Percentiles rank a stretch among this genome's conserved stretches.
These are phyloP conservation scores for Laguncularia racemosa DNA, from an alignment of 345 rosid genomes.

Conservation along the genomic window DNA sequence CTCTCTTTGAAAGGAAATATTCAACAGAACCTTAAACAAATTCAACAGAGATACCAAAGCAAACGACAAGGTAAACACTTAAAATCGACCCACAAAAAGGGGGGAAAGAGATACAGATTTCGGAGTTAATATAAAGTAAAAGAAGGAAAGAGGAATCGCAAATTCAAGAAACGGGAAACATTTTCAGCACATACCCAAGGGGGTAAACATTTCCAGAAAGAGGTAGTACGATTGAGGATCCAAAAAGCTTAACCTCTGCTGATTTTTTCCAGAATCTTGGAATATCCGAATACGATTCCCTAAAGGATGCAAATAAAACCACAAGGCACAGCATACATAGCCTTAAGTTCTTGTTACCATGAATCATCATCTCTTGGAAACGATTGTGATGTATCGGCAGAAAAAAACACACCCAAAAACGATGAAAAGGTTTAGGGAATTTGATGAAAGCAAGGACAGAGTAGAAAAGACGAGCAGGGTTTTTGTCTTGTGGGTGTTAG, in stretches of 20 bases:
- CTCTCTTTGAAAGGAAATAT: no score
- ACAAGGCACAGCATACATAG: slow-evolving; percentile 8
- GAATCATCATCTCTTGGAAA: neutral
- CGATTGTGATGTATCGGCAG: no score
- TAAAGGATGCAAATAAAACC: slow-evolving; percentile 12
- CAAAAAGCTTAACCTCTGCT: slow-evolving; percentile 10
- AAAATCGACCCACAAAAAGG: no score
- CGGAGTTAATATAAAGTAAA: no score
- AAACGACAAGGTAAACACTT: no score
- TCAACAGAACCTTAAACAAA: no score
- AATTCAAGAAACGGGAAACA: neutral
- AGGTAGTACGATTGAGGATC: slow-evolving; percentile 55
- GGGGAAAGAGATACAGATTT: no score
- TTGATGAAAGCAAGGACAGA: neutral
- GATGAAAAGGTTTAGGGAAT: neutral
- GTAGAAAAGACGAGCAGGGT: no score
- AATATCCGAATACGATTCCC: slow-evolving; percentile 19
- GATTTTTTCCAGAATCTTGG: slow-evolving; percentile 7
- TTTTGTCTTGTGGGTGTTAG: no score
- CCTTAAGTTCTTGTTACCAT: neutral
- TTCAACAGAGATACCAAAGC: no score
- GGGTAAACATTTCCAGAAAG: slow-evolving; percentile 84
- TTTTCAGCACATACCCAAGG: slow-evolving; percentile 50
- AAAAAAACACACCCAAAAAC: no score
- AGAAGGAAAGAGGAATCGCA: no score